Conservation (phyloP, 2,329 filamentous ascomycete genomes). For the Paraphoma chrysanthemicola region DNA sequence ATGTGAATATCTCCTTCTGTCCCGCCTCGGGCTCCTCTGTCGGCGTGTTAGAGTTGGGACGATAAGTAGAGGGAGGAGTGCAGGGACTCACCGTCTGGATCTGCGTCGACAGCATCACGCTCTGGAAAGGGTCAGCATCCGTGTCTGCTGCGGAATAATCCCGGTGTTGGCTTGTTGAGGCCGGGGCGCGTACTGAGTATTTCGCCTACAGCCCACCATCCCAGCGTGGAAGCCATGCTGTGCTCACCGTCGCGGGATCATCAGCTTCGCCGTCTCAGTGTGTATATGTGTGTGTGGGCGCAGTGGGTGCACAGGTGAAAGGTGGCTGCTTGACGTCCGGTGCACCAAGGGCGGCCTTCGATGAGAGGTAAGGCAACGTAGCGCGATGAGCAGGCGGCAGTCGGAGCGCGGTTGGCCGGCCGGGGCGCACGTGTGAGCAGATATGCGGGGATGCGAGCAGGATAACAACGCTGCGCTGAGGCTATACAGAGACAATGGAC, state of each 20-base stretch:
- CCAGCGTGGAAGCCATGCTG: constrained; percentile 49
- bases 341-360: constrained; percentile 14
- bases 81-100: constrained; percentile 52
- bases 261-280: constrained; percentile 23
- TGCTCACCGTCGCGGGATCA: constrained; percentile 34
- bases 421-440: not conserved
- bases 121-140: constrained; percentile 32
- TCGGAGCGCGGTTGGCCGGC: constrained; percentile 1
- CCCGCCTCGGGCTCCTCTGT: constrained; percentile 77
- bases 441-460: not conserved
- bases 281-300: constrained; percentile 6
- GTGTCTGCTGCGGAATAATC: no score
- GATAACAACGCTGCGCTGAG: not conserved
- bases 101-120: constrained; percentile 55
- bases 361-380: constrained; percentile 25
- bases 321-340: constrained; percentile 24
- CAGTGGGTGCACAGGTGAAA: constrained; percentile 12
- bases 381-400: constrained; percentile 16
- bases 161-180: not conserved
- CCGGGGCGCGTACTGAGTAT: constrained; percentile 46
- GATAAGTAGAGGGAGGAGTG: constrained; percentile 8
- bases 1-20: constrained; percentile 92
- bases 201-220: constrained; percentile 46
- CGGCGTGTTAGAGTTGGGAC: constrained; percentile 44
- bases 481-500: not conserved